Percentiles rank a stretch among this genome's conserved stretches.
Evolutionary conservation across 2,329 filamentous ascomycete genomes (phyloP).

Genomic region (Talaromyces rugulosus): DNA sequence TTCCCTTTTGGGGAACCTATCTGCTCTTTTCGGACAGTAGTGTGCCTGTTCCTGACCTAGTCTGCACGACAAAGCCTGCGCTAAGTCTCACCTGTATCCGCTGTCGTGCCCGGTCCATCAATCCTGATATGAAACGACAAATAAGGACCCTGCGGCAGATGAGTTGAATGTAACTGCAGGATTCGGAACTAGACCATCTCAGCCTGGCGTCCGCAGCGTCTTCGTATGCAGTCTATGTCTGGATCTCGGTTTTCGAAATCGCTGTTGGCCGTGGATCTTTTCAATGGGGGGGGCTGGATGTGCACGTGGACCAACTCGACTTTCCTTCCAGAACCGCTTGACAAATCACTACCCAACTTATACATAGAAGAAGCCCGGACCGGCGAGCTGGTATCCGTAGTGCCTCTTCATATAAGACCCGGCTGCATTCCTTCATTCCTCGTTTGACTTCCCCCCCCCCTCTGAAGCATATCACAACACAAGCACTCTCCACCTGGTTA

Average conservation of each 20-base stretch:
- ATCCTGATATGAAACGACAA: slow-evolving; percentile 2
- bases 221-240: background rate
- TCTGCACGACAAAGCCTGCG: background rate
- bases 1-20: background rate
- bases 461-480: background rate
- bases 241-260: background rate
- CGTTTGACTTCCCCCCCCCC: background rate
- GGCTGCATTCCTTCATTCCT: background rate
- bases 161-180: background rate
- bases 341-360: background rate
- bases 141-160: background rate
- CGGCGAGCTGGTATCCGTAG: background rate
- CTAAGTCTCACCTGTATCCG: background rate
- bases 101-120: background rate
- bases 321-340: background rate
- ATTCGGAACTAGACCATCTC: background rate
- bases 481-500: background rate
- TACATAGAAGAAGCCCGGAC: background rate
- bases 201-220: background rate
- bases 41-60: background rate
- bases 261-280: background rate
- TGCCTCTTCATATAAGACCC: background rate
- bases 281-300: background rate
- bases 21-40: background rate
- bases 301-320: background rate